phyloP scores from a whole-genome alignment of 139 green algal genomes.

The Closterium sp. region DNA sequence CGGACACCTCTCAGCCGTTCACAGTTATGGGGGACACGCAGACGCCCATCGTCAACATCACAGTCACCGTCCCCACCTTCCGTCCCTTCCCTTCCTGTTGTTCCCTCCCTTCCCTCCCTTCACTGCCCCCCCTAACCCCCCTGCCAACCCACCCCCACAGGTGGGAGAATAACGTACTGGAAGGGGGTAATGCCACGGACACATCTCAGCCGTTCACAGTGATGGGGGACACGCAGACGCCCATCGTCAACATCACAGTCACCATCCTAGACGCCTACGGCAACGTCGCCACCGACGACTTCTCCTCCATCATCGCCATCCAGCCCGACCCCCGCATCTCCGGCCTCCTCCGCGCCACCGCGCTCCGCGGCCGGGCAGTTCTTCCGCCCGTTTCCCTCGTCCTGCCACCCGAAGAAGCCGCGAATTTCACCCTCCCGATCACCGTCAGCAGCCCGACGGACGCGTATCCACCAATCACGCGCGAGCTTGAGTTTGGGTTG shows the following conservation, averaged over 20 bases:
- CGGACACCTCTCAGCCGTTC: not conserved
- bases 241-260: not conserved
- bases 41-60: no score
- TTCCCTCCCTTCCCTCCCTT: no score
- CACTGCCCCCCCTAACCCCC: no score
- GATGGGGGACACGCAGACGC: not conserved
- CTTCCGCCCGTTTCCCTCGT: not conserved
- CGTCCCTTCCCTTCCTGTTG: no score
- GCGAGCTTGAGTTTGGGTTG: not conserved
- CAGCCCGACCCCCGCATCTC: not conserved
- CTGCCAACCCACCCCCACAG: no score
- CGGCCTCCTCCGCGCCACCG: not conserved
- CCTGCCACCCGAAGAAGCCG: not conserved
- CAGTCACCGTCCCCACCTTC: no score
- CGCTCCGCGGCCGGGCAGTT: not conserved
- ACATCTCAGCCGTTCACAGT: not conserved
- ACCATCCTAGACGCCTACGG: not conserved
- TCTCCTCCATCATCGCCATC: not conserved
- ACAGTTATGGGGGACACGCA: no score
- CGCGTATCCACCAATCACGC: not conserved
- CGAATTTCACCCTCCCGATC: not conserved
- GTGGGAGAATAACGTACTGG: no score
- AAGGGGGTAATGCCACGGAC: no score
- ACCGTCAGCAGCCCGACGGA: constrained; percentile 1
- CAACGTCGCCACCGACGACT: not conserved